Base-by-base conservation (phyloP, 1,284 basidiomycete genomes). In the Ceratobasidium sp. region DNA sequence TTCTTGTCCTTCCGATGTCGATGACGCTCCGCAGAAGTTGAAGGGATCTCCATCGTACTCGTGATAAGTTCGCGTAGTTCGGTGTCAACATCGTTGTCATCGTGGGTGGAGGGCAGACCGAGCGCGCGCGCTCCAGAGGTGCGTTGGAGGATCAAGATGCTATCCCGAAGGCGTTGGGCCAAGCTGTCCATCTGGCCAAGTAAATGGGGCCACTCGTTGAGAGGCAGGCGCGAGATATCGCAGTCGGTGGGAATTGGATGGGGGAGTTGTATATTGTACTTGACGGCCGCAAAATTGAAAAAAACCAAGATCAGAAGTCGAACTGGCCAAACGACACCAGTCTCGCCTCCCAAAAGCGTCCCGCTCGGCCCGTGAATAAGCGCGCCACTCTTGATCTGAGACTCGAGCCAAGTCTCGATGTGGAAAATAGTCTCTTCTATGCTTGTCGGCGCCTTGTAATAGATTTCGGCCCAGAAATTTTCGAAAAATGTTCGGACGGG, bases 361-460 rank as follows among this genome's bases (percentile, higher is more conserved):
- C 63, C 63, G 18, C 63, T 64, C 12, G 63, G 63, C 63, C n/a
- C 42, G 40, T 64, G 63, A 64, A 64, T 4, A n/a, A 64, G 63
- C 18, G 26, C 7, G 18, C n/a, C 18, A 7, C n/a, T 64, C 3
- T 64, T 44, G 9, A 15, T 39, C 20, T n/a, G 7, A 5, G 7
- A 13, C 1, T 44, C n/a, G 6, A 39, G 63, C 63, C 63, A 64
- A 15, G 9, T 10, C 20, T 64, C 63, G 23, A 64, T 39, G 20
- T 64, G 40, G 18, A n/a, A 42, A 15, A 64, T 6, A 1, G 63
- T n/a, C 40, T n/a, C 63, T 7, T 64, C 63, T 10, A 15, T 10
- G n/a, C 10, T 40, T 20, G 63, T 13, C 26, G 18, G 12, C 20
- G 6, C 15, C 18, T 44, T n/a, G n/a, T 46, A 64, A 5, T n/a